These are phyloP conservation scores for Lithocarpus polystachyus DNA, from an alignment of 306 rosid species.

Conservation along the genomic window DNA sequence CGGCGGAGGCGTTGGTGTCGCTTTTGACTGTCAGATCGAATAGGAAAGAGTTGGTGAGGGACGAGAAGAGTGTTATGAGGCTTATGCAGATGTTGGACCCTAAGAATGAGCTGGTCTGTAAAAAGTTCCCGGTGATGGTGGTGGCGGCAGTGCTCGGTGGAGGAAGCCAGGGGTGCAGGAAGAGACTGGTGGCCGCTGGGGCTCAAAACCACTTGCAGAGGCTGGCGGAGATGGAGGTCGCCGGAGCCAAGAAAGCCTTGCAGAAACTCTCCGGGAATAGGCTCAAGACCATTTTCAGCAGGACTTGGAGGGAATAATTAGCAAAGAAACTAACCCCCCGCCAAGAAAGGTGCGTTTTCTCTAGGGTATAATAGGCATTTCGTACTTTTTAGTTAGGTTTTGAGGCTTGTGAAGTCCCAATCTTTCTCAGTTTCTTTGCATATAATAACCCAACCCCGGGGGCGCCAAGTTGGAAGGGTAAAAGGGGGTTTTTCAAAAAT, in stretches of 20 bases:
- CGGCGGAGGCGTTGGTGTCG: conserved; percentile 36
- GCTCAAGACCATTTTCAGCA: conserved; percentile 40
- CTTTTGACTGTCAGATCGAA: conserved; percentile 50
- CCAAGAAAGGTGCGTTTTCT: conserved; percentile 10
- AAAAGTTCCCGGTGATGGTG: conserved; percentile 34
- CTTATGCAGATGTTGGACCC: conserved; percentile 48
- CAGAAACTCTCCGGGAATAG: conserved; percentile 53
- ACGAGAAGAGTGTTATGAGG: conserved; percentile 57
- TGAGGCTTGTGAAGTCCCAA: too few relatives aligned
- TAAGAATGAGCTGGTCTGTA: conserved; percentile 30
- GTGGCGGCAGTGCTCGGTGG: conserved; percentile 35
- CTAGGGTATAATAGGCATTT: too few relatives aligned
- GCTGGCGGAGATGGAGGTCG: conserved; percentile 41
- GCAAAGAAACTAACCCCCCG: conserved; percentile 36
- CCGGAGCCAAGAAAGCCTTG: conserved; percentile 47
- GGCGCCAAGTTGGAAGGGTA: conserved; percentile 4
- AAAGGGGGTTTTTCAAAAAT: neutral
- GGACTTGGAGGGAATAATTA: conserved; percentile 52
- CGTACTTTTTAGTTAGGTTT: too few relatives aligned
- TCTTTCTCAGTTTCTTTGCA: too few relatives aligned
- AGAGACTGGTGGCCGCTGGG: conserved; percentile 41
- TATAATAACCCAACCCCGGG: too few relatives aligned
- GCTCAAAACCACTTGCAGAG: conserved; percentile 39
- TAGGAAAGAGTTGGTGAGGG: conserved; percentile 47
- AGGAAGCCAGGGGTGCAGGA: conserved; percentile 49